Evolutionary conservation across 495 filamentous ascomycete species (phyloP), one percentile per base, ranked within the genome.

Genomic region (Neurospora sp.): DNA sequence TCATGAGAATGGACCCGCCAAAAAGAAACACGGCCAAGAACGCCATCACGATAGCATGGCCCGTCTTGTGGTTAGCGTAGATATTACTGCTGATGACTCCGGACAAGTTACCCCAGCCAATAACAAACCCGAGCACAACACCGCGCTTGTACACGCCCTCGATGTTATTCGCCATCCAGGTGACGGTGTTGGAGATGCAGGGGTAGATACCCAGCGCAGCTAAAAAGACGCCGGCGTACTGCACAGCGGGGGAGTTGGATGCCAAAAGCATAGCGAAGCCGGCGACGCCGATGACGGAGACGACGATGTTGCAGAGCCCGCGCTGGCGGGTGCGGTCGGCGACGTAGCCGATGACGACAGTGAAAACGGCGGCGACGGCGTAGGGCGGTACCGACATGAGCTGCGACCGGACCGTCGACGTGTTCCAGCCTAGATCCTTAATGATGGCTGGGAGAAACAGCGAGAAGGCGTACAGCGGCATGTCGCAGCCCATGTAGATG

Each of bases 81-180:
- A 89, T 93, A 79, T 96, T 95, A 73, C 88, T 91, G 75, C 87
- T 90, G 69, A 97, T 91, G 54, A 97, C 88, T 20, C 94, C 93
- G 82, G 96, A 97, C 31, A 98, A 84, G 75, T 98, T 98, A 9
- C 94, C 94, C 93, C 94, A 97, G 18, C 93, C 93, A 74, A 96
- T 94, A 35, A 97, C 92, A 44, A 97, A 89, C 0, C 94, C 94
- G 4, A 97, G 81, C 0, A 92, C 91, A 2, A 97, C 90, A 27
- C 94, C 95, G 31, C 95, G 88, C 85, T 97, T 97, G 82, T 97
- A 96, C 5, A 94, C 92, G 23, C 95, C 95, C 82, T 97, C 95
- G 35, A 89, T 89, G 75, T 98, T 98, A 82, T 98, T 98, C 69
- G 89, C 89, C 20, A 90, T 82, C 95, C 95, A 98, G 35, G 90